These are phyloP conservation scores for Kluyveromyces siamensis DNA, from an alignment of 805 yeast genomes.

Conservation along the genomic window DNA sequence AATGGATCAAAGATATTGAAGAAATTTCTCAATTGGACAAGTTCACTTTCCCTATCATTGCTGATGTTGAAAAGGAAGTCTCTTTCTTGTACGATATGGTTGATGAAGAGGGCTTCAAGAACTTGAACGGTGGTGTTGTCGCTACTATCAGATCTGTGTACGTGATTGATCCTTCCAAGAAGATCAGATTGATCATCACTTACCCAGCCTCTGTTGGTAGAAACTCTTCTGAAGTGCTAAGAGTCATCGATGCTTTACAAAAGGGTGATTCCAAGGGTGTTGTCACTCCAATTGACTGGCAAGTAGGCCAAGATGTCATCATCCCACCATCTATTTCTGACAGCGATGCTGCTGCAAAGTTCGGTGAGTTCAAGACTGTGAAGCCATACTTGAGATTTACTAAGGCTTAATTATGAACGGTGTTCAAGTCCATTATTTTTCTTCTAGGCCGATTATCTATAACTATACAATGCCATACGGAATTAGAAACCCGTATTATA, in stretches of 20 bases:
- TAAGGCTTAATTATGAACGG: constrained; percentile 23
- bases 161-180: constrained; percentile 84
- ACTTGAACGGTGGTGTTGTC: constrained; percentile 62
- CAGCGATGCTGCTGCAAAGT: constrained; percentile 70
- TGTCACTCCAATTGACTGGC: constrained; percentile 91
- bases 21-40: constrained; percentile 65
- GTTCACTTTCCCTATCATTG: constrained; percentile 83
- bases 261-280: constrained; percentile 73
- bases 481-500: too few relatives aligned
- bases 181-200: constrained; percentile 74
- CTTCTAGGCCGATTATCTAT: too few relatives aligned
- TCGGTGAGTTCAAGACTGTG: constrained; percentile 76
- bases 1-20: constrained; percentile 88
- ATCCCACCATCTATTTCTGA: constrained; percentile 80
- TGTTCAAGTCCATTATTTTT: neutral
- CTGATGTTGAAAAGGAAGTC: constrained; percentile 77
- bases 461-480: too few relatives aligned
- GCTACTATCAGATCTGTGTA: constrained; percentile 89
- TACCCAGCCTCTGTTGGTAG: constrained; percentile 95
- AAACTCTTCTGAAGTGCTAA: constrained; percentile 84
- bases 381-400: constrained; percentile 86
- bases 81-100: constrained; percentile 82
- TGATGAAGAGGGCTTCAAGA: constrained; percentile 74
- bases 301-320: constrained; percentile 81
- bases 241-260: constrained; percentile 85